Conservation (phyloP, 192 early-diverging fungal genomes). For the Backusella mclennaniae region DNA sequence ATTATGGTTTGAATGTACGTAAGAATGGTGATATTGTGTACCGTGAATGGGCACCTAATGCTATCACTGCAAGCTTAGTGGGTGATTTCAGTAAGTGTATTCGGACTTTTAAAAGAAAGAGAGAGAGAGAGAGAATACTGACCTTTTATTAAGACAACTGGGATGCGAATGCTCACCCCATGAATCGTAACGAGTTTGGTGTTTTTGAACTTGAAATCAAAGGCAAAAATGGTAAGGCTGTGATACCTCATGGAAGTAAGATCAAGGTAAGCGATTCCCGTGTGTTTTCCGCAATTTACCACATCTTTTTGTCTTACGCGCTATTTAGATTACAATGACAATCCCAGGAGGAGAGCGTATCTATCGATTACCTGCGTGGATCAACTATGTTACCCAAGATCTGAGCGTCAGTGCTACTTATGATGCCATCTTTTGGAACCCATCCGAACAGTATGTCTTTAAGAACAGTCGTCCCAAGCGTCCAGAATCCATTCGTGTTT, state of each 20-base stretch:
- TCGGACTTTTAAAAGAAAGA: background rate
- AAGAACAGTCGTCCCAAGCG: constrained; percentile 74
- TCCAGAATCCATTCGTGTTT: constrained; percentile 72
- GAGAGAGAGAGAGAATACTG: background rate
- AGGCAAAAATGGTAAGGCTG: constrained; percentile 57
- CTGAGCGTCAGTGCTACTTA: constrained; percentile 74
- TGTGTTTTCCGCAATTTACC: background rate
- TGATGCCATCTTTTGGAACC: constrained; percentile 95
- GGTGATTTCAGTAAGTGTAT: constrained; percentile 87
- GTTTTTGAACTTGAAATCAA: constrained; percentile 79
- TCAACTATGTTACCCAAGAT: constrained; percentile 83
- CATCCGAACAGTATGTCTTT: constrained; percentile 70
- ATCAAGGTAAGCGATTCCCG: constrained; percentile 61
- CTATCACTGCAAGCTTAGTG: constrained; percentile 71
- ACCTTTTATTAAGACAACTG: constrained; percentile 65
- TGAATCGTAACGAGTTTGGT: constrained; percentile 82
- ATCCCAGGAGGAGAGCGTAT: constrained; percentile 67
- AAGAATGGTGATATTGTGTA: constrained; percentile 66
- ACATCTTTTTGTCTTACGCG: background rate
- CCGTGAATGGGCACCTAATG: constrained; percentile 96
- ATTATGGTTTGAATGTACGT: constrained; percentile 78
- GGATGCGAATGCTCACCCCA: constrained; percentile 70
- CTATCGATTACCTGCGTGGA: constrained; percentile 90
- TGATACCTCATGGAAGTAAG: constrained; percentile 85
- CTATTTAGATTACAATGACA: constrained; percentile 65